Evolutionary conservation across 495 filamentous ascomycete genomes (phyloP), one percentile per base, ranked within the genome.

Genomic region (Saxophila tyrrhenica): DNA sequence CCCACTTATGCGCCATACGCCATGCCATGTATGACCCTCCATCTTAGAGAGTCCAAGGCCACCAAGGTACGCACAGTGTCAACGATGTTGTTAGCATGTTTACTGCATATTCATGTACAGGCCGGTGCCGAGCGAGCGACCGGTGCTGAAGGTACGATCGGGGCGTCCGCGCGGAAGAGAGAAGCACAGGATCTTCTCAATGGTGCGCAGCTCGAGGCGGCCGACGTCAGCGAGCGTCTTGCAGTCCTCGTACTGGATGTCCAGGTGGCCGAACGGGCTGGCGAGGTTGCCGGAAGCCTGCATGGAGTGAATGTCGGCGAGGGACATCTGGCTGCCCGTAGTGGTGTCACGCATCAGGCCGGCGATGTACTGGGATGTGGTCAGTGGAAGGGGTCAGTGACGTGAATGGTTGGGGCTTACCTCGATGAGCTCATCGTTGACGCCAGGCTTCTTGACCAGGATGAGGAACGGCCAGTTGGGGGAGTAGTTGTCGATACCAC

Each of bases 291-390:
- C 58, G 25, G 47, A 45, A 13, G 43, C 41, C 20, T 47, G 50
- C 41, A 56, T 48, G 55, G 70, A 56, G 52, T 43, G 38, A 47
- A 52, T 53, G 16, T 65, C 57, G 22, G 70, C 63, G 2, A 78
- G 68, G 13, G 66, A 57, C 2, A 66, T 54, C 19, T 63, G 58
- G 50, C 32, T 25, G 1, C 64, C 56, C 0, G 45, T 67, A 0
- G 75, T 75, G 49, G 74, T 69, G 32, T 74, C 70, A 29, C 72
- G 73, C 43, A 82, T 71, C 22, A 79, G 48, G 25, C 66, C 62
- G 21, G 78, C 73, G 63, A 78, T 80, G 64, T 70, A 80, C 75
- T 35, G 29, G 5, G 29, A 13, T 35, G 5, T 13, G 29, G 29
- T 35, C 13, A 78, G 39, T 35, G 29, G 44, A 79, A 67, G n/a